Evolutionary conservation across 257 asterid genomes (phyloP), one percentile per base, ranked within the genome.

Genomic region (Nicotiana tabacum): DNA sequence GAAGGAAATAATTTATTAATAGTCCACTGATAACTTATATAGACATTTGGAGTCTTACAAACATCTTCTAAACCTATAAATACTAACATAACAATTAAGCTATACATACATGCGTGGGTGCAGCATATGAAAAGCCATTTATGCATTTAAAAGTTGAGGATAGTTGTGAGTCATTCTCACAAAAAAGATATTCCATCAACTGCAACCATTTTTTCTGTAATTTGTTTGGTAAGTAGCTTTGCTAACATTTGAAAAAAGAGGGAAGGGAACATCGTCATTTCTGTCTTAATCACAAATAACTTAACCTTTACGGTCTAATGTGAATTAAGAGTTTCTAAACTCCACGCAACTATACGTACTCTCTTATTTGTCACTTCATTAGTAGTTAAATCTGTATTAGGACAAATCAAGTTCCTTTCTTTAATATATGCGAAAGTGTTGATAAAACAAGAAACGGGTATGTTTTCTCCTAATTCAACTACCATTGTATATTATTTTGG

Each of bases 291-390:
- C 12, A 12, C 78, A 9, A 8, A 43, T 7, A 8, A 21, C 81
- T 12, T 72, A 46, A 56, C 24, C 58, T 80, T 60, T 21, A 57
- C 32, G 53, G 64, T 48, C 12, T 13, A 74, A 60, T 33, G 11
- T 66, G 10, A 68, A 85, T 80, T 72, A 62, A 67, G 80, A 80
- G 37, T 70, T 57, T 2, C 2, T 7, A 77, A 65, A 27, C 48
- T 27, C 3, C 17, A 77, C 61, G 74, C 16, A 30, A 56, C 17
- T 72, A 24, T 78, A 86, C 78, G 85, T 83, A 62, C 35, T 60
- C 30, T 9, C 68, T 76, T 39, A 57, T 66, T 55, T 83, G 83
- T 66, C 84, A 77, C 32, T 60, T 30, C 18, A 32, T 57, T 77
- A 53, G 9, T 48, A 30, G 82, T 62, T 67, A n/a, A 43, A 53